phyloP scores from a whole-genome alignment of 345 rosid species.

The Draba incana region DNA sequence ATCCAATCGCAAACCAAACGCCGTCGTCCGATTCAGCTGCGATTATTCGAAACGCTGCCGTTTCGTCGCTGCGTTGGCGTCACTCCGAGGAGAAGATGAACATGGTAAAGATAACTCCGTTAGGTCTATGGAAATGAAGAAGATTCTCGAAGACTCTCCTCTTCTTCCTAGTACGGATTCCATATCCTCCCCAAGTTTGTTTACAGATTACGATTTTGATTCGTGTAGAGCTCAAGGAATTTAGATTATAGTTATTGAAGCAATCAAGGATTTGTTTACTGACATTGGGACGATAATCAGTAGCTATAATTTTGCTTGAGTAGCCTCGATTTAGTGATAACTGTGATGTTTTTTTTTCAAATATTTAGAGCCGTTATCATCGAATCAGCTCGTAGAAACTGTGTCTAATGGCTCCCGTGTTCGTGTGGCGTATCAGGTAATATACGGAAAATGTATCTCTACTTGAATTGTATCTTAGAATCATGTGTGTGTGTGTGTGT shows the following conservation, averaged over 20 bases:
- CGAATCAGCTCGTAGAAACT: conserved; percentile 50
- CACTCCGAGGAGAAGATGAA: conserved; percentile 40
- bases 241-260: neutral
- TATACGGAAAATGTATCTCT: conserved; percentile 3
- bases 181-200: neutral
- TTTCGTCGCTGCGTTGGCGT: conserved; percentile 35
- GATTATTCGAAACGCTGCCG: conserved; percentile 38
- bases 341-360: neutral
- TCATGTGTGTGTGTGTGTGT: neutral
- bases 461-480: conserved; percentile 4
- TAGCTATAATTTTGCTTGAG: neutral
- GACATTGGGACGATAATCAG: neutral
- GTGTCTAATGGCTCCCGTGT: conserved; percentile 67
- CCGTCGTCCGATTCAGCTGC: conserved; percentile 19
- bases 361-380: conserved; percentile 75
- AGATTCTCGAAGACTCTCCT: conserved; percentile 45
- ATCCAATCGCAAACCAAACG: conserved; percentile 33
- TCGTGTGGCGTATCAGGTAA: conserved; percentile 97
- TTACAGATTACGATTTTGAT: neutral
- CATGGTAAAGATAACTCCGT: conserved; percentile 28
- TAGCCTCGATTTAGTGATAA: neutral
- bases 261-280: neutral
- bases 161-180: conserved; percentile 66
- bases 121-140: conserved; percentile 50
- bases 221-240: neutral